Conservation (phyloP, 257 asterid species). For the Ballota nigra region DNA sequence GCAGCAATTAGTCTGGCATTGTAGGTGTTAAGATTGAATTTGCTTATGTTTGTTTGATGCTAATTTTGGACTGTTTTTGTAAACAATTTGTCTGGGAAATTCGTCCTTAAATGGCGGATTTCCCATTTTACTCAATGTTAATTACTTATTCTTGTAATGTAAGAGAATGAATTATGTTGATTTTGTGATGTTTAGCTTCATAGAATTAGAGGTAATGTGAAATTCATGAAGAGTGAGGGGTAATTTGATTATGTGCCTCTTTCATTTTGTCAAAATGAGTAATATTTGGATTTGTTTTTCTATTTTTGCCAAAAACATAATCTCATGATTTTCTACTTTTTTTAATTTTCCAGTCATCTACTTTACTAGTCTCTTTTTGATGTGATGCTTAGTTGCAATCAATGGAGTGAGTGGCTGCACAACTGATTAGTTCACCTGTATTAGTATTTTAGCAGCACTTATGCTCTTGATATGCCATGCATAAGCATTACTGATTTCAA, state of each 20-base stretch:
- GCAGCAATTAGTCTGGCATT: neutral
- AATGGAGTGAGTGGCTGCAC: neutral
- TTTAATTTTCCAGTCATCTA: neutral
- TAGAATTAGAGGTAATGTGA: neutral
- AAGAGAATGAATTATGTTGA: neutral
- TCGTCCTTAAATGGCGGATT: neutral
- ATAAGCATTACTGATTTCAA: neutral
- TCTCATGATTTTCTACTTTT: neutral
- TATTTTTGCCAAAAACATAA: too few relatives aligned
- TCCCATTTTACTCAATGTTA: neutral
- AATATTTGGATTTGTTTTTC: neutral
- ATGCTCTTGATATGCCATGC: constrained; percentile 14
- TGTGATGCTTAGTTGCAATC: neutral
- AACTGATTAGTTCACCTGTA: neutral
- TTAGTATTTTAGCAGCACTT: neutral
- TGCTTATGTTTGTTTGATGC: neutral
- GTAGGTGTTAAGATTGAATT: neutral
- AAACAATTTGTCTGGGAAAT: neutral
- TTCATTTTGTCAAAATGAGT: neutral
- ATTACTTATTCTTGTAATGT: neutral
- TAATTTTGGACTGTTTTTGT: constrained; percentile 7
- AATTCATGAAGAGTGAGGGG: constrained; percentile 11
- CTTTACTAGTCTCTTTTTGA: neutral
- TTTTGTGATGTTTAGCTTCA: constrained; percentile 1
- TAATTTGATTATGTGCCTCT: neutral